Percentiles rank a stretch among this genome's conserved stretches.
These are phyloP conservation scores for Dothideomycetes sp. DNA, from an alignment of 2,329 filamentous ascomycete genomes.

Conservation along the genomic window DNA sequence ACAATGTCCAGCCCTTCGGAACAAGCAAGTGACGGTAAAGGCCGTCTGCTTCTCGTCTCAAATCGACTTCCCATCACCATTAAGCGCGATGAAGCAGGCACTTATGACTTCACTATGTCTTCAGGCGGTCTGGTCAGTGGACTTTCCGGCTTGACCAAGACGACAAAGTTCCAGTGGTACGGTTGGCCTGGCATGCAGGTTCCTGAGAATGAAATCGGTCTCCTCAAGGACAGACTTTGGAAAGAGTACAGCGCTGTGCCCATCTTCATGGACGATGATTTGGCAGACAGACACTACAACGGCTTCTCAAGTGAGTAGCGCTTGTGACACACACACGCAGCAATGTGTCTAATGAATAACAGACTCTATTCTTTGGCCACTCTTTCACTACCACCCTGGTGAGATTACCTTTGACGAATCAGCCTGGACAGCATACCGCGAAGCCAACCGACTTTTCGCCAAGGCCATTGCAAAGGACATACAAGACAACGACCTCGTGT, in stretches of 20 bases:
- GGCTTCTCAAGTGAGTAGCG: slow-evolving; percentile 70
- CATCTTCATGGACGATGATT: slow-evolving; percentile 85
- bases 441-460: slow-evolving; percentile 88
- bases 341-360: background rate
- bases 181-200: slow-evolving; percentile 94
- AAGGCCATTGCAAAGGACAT: slow-evolving; percentile 79
- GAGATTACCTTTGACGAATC: slow-evolving; percentile 97
- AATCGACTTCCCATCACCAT: slow-evolving; percentile 96
- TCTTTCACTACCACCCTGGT: slow-evolving; percentile 97
- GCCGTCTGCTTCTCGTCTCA: slow-evolving; percentile 70
- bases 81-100: slow-evolving; percentile 82
- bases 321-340: background rate
- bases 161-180: slow-evolving; percentile 95
- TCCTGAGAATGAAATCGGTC: slow-evolving; percentile 66
- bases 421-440: slow-evolving; percentile 84
- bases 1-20: slow-evolving; percentile 4
- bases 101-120: slow-evolving; percentile 91
- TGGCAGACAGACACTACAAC: slow-evolving; percentile 94
- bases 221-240: slow-evolving; percentile 67
- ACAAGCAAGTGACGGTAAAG: slow-evolving; percentile 19
- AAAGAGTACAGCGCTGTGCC: slow-evolving; percentile 83
- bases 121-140: slow-evolving; percentile 93
- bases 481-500: slow-evolving; percentile 86
- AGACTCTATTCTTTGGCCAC: slow-evolving; percentile 97
- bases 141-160: slow-evolving; percentile 80